phyloP scores from a whole-genome alignment of 371 early-diverging fungal species.

The Smittium culicis region DNA sequence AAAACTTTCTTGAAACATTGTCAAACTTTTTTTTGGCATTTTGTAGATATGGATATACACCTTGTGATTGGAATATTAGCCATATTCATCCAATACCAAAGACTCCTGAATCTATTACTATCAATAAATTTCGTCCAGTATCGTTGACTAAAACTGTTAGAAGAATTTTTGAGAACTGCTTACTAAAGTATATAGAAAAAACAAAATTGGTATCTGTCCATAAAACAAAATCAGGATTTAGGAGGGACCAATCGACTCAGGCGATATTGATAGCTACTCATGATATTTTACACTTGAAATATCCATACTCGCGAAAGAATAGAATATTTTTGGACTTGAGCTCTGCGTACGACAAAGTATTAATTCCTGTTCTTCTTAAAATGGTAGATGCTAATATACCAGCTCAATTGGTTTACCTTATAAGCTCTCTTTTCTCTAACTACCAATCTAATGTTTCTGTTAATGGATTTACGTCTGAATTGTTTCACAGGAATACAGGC shows the following conservation, averaged over 20 bases:
- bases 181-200: neutral
- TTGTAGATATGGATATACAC: neutral
- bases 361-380: neutral
- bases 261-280: neutral
- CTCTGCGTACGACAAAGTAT: neutral
- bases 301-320: neutral
- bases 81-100: neutral
- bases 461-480: neutral
- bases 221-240: neutral
- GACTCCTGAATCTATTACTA: neutral
- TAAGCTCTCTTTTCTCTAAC: neutral
- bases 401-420: neutral
- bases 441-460: neutral
- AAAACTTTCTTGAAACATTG: neutral
- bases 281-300: neutral
- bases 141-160: neutral
- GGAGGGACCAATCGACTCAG: neutral
- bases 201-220: neutral
- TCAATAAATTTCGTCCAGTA: neutral
- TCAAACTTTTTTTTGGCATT: neutral
- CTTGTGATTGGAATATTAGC: neutral
- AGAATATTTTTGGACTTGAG: neutral
- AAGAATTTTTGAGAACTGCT: neutral
- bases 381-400: neutral
- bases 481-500: neutral